Conservation (phyloP, 2,329 filamentous ascomycete species). For the Verticillium zaregamsianum region DNA sequence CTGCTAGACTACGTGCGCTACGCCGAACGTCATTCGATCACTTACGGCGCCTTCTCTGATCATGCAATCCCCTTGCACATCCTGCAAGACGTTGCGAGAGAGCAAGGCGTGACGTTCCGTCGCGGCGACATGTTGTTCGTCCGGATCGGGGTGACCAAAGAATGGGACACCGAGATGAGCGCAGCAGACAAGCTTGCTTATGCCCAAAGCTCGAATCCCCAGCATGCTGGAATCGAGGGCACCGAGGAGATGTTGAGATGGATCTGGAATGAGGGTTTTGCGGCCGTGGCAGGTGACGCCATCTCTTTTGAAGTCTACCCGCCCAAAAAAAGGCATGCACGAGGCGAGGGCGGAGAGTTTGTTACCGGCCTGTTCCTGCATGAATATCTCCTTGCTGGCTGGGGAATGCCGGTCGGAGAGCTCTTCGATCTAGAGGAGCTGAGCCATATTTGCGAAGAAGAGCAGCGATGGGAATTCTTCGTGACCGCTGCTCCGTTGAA, state of each 20-base stretch:
- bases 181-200: conserved; percentile 44
- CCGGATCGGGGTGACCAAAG: conserved; percentile 28
- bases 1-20: conserved; percentile 46
- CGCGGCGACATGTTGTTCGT: conserved; percentile 48
- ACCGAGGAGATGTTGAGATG: conserved; percentile 33
- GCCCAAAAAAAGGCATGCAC: conserved; percentile 26
- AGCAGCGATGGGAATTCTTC: conserved; percentile 45
- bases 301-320: conserved; percentile 38
- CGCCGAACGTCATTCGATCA: conserved; percentile 32
- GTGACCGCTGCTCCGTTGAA: conserved; percentile 43
- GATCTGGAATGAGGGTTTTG: conserved; percentile 43
- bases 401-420: conserved; percentile 40
- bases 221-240: conserved; percentile 35
- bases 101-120: conserved; percentile 36
- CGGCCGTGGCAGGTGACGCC: conserved; percentile 39
- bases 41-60: conserved; percentile 33
- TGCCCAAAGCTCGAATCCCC: conserved; percentile 22
- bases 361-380: conserved; percentile 30
- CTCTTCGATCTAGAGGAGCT: conserved; percentile 28
- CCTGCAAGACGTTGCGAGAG: conserved; percentile 28
- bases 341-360: conserved; percentile 1
- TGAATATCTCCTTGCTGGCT: conserved; percentile 43
- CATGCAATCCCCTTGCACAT: conserved; percentile 26
- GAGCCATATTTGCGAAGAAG: conserved; percentile 46
- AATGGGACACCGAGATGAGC: conserved; percentile 22